A percentile compares a stretch with the other conserved stretches of the same genome.
Conservation (phyloP, 495 filamentous ascomycete species). For the Neurospora discreta region DNA sequence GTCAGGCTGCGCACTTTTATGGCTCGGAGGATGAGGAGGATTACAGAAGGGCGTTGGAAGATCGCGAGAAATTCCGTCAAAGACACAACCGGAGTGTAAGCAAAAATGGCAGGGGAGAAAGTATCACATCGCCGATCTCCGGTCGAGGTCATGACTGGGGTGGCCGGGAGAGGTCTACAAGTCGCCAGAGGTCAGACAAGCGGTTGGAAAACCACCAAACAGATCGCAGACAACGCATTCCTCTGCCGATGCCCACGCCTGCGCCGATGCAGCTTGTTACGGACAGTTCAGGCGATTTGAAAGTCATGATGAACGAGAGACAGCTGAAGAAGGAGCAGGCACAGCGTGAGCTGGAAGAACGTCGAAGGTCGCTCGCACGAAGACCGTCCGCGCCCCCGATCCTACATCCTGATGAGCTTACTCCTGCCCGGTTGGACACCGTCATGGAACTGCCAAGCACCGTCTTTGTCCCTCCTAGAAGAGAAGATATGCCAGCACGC, state of each 20-base stretch:
- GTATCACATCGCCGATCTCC: constrained; percentile 14
- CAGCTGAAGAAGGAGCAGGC: constrained; percentile 62
- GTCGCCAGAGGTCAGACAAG: constrained; percentile 20
- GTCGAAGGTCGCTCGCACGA: constrained; percentile 68
- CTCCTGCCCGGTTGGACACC: constrained; percentile 24
- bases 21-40: constrained; percentile 48
- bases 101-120: constrained; percentile 22
- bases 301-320: constrained; percentile 39
- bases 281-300: constrained; percentile 27
- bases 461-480: constrained; percentile 25
- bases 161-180: constrained; percentile 34
- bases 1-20: constrained; percentile 27
- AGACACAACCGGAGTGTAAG: constrained; percentile 50
- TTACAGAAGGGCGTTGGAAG: constrained; percentile 47
- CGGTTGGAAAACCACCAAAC: constrained; percentile 38
- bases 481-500: constrained; percentile 28
- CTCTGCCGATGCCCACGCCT: constrained; percentile 17
- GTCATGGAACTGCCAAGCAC: constrained; percentile 16
- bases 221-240: constrained; percentile 8
- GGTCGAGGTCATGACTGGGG: constrained; percentile 9
- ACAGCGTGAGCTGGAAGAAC: constrained; percentile 76
- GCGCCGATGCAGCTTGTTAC: constrained; percentile 20
- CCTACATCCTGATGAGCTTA: constrained; percentile 57
- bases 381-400: constrained; percentile 71
- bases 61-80: constrained; percentile 49